Percentiles rank a stretch among this genome's conserved stretches.
Conservation (phyloP, 1,284 basidiomycete genomes). For the Neonothopanus nambi region DNA sequence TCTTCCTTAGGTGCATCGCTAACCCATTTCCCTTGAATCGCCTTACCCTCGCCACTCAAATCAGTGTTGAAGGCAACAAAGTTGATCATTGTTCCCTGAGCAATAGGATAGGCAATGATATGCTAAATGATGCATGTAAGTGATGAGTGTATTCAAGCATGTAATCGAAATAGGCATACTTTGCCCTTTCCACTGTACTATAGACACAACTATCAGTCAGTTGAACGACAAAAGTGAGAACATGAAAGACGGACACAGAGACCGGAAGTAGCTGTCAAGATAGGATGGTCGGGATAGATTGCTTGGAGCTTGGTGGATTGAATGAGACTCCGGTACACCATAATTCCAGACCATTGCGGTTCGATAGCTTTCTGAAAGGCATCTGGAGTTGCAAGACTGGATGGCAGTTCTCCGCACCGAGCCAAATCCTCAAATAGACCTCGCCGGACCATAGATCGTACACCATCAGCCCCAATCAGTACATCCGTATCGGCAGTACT, state of each 20-base stretch:
- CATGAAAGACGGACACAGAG: conserved; percentile 23
- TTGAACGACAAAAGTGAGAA: neutral
- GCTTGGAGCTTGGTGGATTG: conserved; percentile 28
- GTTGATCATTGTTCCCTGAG: conserved; percentile 46
- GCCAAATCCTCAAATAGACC: conserved; percentile 22
- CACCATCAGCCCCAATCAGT: conserved; percentile 51
- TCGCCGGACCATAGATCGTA: conserved; percentile 21
- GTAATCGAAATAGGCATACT: conserved; percentile 29
- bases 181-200: conserved; percentile 45
- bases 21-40: conserved; percentile 46
- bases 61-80: conserved; percentile 46
- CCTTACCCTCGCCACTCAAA: conserved; percentile 39
- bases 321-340: conserved; percentile 37
- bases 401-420: conserved; percentile 15
- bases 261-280: conserved; percentile 37
- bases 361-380: conserved; percentile 25
- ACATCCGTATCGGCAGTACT: conserved; percentile 43
- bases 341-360: conserved; percentile 36
- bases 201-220: neutral
- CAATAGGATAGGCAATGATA: conserved; percentile 49
- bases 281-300: conserved; percentile 35
- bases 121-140: conserved; percentile 31
- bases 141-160: neutral
- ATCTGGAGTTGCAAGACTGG: conserved; percentile 16
- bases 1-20: conserved; percentile 35